These are phyloP conservation scores for Nepenthes alata DNA, from an alignment of 179 eudicot genomes.

Conservation along the genomic window DNA sequence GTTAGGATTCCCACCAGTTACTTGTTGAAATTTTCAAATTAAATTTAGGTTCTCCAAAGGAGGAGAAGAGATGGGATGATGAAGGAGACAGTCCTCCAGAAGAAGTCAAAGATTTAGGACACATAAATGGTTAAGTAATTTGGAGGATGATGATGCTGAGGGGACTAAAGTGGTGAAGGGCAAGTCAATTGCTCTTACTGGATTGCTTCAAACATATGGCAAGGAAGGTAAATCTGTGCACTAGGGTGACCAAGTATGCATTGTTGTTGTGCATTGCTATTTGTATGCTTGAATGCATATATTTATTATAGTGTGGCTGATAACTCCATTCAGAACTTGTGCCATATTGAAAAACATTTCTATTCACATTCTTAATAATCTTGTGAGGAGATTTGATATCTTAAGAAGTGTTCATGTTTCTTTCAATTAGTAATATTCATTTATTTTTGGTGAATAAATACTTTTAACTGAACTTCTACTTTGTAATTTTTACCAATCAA, in stretches of 20 bases:
- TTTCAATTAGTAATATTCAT: no score
- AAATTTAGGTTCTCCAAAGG: conserved; percentile 31
- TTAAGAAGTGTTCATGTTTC: no score
- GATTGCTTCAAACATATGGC: conserved; percentile 41
- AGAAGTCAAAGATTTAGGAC: conserved; percentile 72
- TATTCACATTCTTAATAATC: no score
- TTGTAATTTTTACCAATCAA: no score
- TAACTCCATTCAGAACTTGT: not conserved
- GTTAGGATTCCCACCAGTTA: no score
- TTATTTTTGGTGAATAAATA: no score
- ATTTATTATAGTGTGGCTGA: no score
- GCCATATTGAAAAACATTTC: no score
- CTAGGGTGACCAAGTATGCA: conserved; percentile 91
- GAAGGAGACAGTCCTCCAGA: conserved; percentile 28
- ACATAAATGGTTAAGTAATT: conserved; percentile 77
- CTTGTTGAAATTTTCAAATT: no score
- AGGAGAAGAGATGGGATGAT: conserved; percentile 28
- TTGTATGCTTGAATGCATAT: not conserved
- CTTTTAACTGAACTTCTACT: no score
- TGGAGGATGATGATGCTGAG: conserved; percentile 48
- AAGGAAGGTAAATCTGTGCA: conserved; percentile 84
- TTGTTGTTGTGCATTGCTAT: conserved; percentile 1
- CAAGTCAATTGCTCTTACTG: conserved; percentile 38
- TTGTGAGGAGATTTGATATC: no score
- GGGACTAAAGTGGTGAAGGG: conserved; percentile 23